Evolutionary conservation across 208 protist species (phyloP), one percentile per base, ranked within the genome.

Genomic region (Leishmania lainsoni): DNA sequence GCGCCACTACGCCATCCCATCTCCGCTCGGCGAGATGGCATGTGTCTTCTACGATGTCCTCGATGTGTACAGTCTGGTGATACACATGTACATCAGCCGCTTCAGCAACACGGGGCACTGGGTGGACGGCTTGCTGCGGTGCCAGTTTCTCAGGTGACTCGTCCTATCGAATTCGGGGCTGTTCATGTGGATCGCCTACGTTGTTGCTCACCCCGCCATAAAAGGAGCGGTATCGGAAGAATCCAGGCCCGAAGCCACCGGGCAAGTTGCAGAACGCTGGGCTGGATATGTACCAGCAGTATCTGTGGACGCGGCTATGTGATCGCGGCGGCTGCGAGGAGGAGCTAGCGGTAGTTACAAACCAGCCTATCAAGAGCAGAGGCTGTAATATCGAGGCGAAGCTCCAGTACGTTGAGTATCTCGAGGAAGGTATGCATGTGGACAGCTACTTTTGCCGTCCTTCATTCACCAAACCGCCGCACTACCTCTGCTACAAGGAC

Each of bases 41-140:
- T 96, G 93, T 76, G 56, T 89, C 9, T 93, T 96, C 58, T 87
- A 95, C 81, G 93, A 91, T 0, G 81, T 89, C 78, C 83, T 95
- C 1, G 93, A 96, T 75, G 85, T 96, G 17, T 92, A 87, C 75
- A 91, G 93, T 42, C 49, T 95, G 22, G 75, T n/a, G 26, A 75
- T 94, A 8, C 85, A 95, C 71, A 93, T 87, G 29, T 96, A 93
- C 79, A 91, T 96, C 20, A 88, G 88, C 26, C 93, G 95, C 89
- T 96, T 94, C 81, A 91, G 93, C 71, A 96, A 96, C 87, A 96
- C 93, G 17, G 87, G 95, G 80, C 93, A 96, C 86, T 92, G 85
- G 83, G 93, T 89, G 17, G 93, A 96, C 78, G 93, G 91, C n/a
- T 81, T 96, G n/a, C 83, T 96, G 75, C 93, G 95, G 82, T 95